Conservation (phyloP, 768 basidiomycete species). For the Pilatotrama ljubarskyi region DNA sequence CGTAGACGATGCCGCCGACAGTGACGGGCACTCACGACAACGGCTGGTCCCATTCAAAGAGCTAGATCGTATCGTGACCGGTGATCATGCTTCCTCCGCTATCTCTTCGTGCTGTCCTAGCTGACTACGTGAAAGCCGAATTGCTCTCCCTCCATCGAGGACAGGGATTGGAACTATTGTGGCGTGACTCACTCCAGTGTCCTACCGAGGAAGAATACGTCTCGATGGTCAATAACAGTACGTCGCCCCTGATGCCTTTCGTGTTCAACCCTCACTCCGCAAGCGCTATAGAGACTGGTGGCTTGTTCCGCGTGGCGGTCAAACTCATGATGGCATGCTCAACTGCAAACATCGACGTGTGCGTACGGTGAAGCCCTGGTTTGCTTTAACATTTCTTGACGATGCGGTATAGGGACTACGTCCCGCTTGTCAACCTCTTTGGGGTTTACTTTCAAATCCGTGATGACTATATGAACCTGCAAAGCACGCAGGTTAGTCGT, state of each 20-base stretch:
- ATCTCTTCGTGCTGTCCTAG: too few relatives aligned
- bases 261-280: not conserved
- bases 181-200: conserved; percentile 89
- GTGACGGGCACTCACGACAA: conserved; percentile 6
- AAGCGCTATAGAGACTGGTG: conserved; percentile 79
- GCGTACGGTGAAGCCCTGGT: conserved; percentile 23
- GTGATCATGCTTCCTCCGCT: conserved; percentile 37
- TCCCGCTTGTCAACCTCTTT: conserved; percentile 90
- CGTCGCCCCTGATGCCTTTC: not conserved
- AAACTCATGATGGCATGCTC: conserved; percentile 96
- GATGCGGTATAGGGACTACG: conserved; percentile 63
- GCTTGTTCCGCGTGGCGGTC: conserved; percentile 86
- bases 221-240: conserved; percentile 95
- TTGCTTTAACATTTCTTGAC: not conserved
- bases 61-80: conserved; percentile 73
- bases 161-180: conserved; percentile 91
- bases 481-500: conserved; percentile 73
- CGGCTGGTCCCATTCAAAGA: conserved; percentile 40
- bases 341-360: conserved; percentile 62
- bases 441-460: conserved; percentile 95
- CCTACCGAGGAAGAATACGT: conserved; percentile 96
- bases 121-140: conserved; percentile 22
- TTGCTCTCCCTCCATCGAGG: conserved; percentile 72
- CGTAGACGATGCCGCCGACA: not conserved
- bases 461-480: conserved; percentile 97